Evolutionary conservation across 495 filamentous ascomycete species (phyloP).

Genomic region (Aspergillus saccharolyticus): DNA sequence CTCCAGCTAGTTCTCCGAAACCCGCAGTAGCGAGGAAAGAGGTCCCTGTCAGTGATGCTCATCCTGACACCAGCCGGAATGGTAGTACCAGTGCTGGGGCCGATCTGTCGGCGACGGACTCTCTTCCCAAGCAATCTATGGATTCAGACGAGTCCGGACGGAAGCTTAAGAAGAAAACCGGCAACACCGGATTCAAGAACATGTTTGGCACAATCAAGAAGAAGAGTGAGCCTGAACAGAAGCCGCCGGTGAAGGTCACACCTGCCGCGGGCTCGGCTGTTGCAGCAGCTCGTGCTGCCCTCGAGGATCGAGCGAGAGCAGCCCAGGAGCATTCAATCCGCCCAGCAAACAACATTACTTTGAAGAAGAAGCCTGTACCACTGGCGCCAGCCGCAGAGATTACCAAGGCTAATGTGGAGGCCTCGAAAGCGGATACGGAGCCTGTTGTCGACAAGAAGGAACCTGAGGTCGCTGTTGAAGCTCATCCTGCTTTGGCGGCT

Average conservation of each 20-base stretch:
- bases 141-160: conserved; percentile 30
- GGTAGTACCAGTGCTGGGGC: conserved; percentile 17
- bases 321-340: conserved; percentile 28
- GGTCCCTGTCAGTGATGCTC: conserved; percentile 3
- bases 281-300: conserved; percentile 48
- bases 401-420: conserved; percentile 1
- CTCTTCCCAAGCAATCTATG: conserved; percentile 25
- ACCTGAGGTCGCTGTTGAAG: conserved; percentile 11
- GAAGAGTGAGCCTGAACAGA: conserved; percentile 25
- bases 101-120: conserved; percentile 20
- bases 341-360: conserved; percentile 20
- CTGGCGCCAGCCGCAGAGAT: conserved; percentile 16
- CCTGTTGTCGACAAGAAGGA: conserved; percentile 9
- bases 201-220: conserved; percentile 45
- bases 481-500: conserved; percentile 13
- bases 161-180: conserved; percentile 46
- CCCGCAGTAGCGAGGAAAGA: conserved; percentile 10
- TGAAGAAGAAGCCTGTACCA: conserved; percentile 39
- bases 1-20: conserved; percentile 9
- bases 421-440: not conserved
- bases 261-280: conserved; percentile 31
- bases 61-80: conserved; percentile 4
- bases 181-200: conserved; percentile 42
- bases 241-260: conserved; percentile 34
- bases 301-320: conserved; percentile 39